Base-by-base conservation (phyloP, 352 stramenopile species). In the Phytophthora crassamura region DNA sequence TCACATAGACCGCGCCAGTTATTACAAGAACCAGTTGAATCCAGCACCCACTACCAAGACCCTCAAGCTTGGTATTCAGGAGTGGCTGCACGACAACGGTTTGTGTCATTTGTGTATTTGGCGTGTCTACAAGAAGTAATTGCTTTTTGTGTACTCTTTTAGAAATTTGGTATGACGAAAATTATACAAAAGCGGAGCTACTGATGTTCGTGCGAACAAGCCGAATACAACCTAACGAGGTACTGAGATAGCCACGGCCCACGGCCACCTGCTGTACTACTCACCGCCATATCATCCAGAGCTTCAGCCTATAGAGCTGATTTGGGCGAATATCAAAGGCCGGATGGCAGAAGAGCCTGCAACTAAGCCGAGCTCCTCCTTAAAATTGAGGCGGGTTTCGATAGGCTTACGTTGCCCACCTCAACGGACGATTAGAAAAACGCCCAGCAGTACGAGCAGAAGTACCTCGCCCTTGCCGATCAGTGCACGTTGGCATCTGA, bases 251-350 rank as follows among this genome's bases (percentile, higher is more conserved):
- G 22, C 22, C 22, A 25, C 22, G 22, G 22, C 22, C 22, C 22
- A 25, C 3, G 22, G 22, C 22, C 12, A 22, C 28, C 28, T 46
- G 39, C n/a, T 46, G 5, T 46, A 46, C 18, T 46, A 30, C 22
- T 4, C 22, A 25, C 22, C 22, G 3, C 22, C 22, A 25, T 25
- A 25, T 25, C 22, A 25, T 25, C 39, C 39, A 10, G 39, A 46
- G n/a, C n/a, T 46, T 10, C 39, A 46, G 14, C 39, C 39, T 14
- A 46, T 46, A 9, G 40, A 47, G 12, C 40, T 47, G 28, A 47
- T 47, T 32, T 47, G 40, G 4, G 20, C 40, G 9, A 16, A 47
- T 20, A 47, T 14, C 8, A 47, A 25, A 25, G 22, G 22, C 22
- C 22, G 3, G 22, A 3, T 25, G 22, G 22, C 22, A 25, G 22